Conservation (phyloP, 2,329 filamentous ascomycete genomes). For the Pestalotiopsis fici region DNA sequence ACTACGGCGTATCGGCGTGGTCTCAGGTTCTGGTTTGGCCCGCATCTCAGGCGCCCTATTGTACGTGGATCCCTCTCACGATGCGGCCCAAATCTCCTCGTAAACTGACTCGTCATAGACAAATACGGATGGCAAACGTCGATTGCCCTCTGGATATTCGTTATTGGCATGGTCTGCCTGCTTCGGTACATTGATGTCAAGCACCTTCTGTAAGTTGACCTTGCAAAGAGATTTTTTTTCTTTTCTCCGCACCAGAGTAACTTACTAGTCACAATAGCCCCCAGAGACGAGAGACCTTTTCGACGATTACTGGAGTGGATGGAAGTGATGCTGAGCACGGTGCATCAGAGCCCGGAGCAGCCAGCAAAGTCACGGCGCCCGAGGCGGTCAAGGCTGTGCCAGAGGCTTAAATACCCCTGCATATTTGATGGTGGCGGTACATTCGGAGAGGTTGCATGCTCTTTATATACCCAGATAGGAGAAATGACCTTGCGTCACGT, state of each 20-base stretch:
- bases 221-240: not conserved
- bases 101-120: slow-evolving; percentile 25
- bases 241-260: not conserved
- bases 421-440: not conserved
- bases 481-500: no score
- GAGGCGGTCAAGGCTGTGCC: not conserved
- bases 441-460: not conserved
- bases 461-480: no score
- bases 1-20: slow-evolving; percentile 53
- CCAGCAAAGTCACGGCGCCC: not conserved
- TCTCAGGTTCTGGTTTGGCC: slow-evolving; percentile 54
- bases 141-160: slow-evolving; percentile 42
- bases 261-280: not conserved
- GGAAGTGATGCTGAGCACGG: not conserved
- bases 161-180: slow-evolving; percentile 43
- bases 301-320: not conserved
- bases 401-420: not conserved
- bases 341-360: not conserved
- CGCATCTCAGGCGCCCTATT: slow-evolving; percentile 49
- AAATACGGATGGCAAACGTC: slow-evolving; percentile 50
- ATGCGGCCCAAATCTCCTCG: not conserved
- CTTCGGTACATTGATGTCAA: slow-evolving; percentile 45
- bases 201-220: slow-evolving; percentile 31
- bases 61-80: slow-evolving; percentile 24
- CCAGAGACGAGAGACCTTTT: not conserved